Base-by-base conservation (phyloP, 2,329 filamentous ascomycete species). In the Lasiodiplodia gonubiensis region DNA sequence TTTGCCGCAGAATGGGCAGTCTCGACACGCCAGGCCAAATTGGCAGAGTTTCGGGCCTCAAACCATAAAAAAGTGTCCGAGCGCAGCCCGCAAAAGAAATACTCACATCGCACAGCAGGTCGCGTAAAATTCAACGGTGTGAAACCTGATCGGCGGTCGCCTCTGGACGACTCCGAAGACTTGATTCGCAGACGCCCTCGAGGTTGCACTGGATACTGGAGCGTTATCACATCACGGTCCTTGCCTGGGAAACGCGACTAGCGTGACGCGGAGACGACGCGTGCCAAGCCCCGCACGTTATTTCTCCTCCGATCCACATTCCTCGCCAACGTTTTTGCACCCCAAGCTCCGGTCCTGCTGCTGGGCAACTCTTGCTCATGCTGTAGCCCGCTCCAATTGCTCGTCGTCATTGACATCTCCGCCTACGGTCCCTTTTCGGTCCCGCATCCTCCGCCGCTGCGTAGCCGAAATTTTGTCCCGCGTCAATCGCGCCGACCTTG, bases 1-100 rank as follows among this genome's bases (percentile, higher is more conserved):
- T 66, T 49, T 57, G n/a, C 63, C 63, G 21, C 11, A 35, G 23
- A 48, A 35, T 25, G 10, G 57, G 57, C 57, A 60, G 23, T 60
- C 25, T 33, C 16, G 11, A 18, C 6, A 14, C 33, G 25, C n/a
- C 8, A 10, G 8, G 12, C 53, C 16, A 2, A 8, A 8, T 8
- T 30, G 8, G 30, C 30, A 33, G 6, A 33, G 30, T 10, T 33
- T 33, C 30, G 10, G 30, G 30, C 30, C 1, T 33, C 8, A 33
- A 33, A 33, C 30, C 30, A 33, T 33, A 10, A 8, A 33, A n/a
- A 33, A 33, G 7, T 33, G 6, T 33, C 30, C 30, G 30, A 10
- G 30, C 8, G 8, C 30, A 33, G 30, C 10, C 8, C 30, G 30
- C 30, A 33, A 33, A 33, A 33, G 30, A 33, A 33, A 33, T 33